phyloP scores from a whole-genome alignment of 805 yeast species.

The Diddensiella caesifluorescens region DNA sequence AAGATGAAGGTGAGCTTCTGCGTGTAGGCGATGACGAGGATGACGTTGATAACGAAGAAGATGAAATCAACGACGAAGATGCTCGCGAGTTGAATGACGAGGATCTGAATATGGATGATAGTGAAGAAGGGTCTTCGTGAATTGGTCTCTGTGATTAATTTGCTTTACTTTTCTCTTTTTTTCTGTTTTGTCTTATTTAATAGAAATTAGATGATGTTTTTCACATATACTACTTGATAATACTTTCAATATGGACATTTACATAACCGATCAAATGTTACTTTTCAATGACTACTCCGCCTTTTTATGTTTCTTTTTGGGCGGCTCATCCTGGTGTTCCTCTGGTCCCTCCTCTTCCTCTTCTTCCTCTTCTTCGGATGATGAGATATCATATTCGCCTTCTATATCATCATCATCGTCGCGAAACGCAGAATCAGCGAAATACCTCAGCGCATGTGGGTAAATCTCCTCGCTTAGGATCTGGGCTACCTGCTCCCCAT shows the following conservation, averaged over 20 bases:
- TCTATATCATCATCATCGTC: constrained; percentile 15
- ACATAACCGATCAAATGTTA: not conserved
- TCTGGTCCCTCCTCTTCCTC: constrained; percentile 18
- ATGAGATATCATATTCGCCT: constrained; percentile 17
- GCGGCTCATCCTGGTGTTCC: constrained; percentile 20
- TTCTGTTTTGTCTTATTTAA: not conserved
- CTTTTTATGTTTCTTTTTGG: constrained; percentile 18
- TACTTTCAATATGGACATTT: not conserved
- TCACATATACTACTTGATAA: not conserved
- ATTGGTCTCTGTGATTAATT: not conserved
- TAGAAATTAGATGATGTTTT: not conserved
- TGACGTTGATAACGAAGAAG: constrained; percentile 21
- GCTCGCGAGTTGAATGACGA: constrained; percentile 7
- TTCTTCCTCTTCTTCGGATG: constrained; percentile 14
- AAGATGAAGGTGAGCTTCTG: constrained; percentile 32
- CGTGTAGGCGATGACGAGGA: constrained; percentile 27
- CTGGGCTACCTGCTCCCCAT: constrained; percentile 73
- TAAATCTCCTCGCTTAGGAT: constrained; percentile 72
- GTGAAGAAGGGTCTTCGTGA: not conserved
- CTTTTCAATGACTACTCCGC: not conserved
- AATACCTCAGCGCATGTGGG: constrained; percentile 81
- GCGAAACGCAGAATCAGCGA: constrained; percentile 49
- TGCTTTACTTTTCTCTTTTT: not conserved
- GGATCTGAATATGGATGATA: not conserved
- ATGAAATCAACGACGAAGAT: constrained; percentile 19